A percentile compares a stretch with the other conserved stretches of the same genome.
Conservation (phyloP, 352 stramenopile species). For the Phytophthora sojae region DNA sequence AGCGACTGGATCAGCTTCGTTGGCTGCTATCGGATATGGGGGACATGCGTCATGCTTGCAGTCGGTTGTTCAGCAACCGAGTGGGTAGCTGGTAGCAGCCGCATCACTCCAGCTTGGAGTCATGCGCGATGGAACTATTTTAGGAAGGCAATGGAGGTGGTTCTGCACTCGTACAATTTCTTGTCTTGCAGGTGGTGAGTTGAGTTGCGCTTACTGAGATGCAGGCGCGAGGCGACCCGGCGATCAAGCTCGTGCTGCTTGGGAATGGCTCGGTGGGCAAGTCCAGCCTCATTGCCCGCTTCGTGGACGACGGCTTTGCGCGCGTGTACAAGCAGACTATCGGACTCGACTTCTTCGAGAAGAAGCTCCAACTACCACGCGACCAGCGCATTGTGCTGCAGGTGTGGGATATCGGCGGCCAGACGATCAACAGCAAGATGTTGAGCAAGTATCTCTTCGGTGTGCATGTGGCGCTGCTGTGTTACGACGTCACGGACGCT, state of each 20-base stretch:
- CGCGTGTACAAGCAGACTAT: conserved; percentile 90
- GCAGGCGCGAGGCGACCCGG: conserved; percentile 51
- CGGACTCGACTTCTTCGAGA: conserved; percentile 90
- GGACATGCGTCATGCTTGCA: conserved; percentile 8
- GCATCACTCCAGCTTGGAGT: no score
- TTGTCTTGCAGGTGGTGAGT: conserved; percentile 12
- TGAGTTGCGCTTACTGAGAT: conserved; percentile 18
- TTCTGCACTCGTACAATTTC: conserved; percentile 23
- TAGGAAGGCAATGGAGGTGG: conserved; percentile 35
- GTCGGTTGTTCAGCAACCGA: conserved; percentile 2
- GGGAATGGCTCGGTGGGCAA: conserved; percentile 90
- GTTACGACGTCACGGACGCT: conserved; percentile 89
- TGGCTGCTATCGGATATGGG: conserved; percentile 1
- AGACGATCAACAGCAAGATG: conserved; percentile 92
- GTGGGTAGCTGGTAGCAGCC: no score
- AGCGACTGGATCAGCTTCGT: conserved; percentile 27
- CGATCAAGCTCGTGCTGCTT: conserved; percentile 87
- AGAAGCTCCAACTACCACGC: conserved; percentile 78
- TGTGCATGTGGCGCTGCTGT: conserved; percentile 81
- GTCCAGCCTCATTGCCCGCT: conserved; percentile 84
- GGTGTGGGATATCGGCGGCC: conserved; percentile 91
- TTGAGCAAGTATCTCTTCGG: conserved; percentile 87
- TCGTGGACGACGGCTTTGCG: conserved; percentile 83
- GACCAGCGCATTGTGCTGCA: conserved; percentile 82
- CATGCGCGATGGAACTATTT: conserved; percentile 29